Conservation (phyloP, 208 protist genomes). For the Trypanosoma vivax region DNA sequence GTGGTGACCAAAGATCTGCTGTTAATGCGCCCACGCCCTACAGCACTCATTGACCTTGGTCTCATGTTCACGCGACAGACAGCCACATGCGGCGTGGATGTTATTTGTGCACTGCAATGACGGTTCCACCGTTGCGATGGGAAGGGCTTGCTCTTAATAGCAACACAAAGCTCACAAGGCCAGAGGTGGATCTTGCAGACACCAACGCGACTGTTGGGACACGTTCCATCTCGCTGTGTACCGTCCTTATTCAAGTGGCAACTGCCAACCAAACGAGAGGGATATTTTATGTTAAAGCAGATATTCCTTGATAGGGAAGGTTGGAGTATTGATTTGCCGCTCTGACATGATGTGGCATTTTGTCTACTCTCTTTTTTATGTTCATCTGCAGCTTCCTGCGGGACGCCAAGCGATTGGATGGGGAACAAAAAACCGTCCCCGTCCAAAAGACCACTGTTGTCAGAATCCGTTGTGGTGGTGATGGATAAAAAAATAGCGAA, state of each 20-base stretch:
- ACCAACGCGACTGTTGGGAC: neutral
- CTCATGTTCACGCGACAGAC: constrained; percentile 21
- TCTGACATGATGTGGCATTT: no score
- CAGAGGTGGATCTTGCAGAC: no score
- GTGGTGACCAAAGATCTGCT: constrained; percentile 13
- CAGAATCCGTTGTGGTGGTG: no score
- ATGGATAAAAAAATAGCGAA: constrained; percentile 12
- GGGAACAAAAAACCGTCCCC: constrained; percentile 15
- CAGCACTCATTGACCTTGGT: constrained; percentile 3
- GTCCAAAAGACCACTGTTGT: constrained; percentile 3
- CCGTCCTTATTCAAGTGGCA: neutral
- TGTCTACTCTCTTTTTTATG: no score
- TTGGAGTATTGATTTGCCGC: no score
- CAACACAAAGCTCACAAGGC: constrained; percentile 15
- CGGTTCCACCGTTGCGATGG: neutral
- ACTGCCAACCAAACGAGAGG: no score
- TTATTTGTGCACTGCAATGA: constrained; percentile 7
- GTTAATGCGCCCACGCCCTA: constrained; percentile 14
- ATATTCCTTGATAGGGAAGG: no score
- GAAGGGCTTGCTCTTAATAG: neutral
- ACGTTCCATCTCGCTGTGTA: neutral
- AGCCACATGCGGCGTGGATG: constrained; percentile 4
- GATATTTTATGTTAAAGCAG: no score
- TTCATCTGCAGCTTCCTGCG: no score
- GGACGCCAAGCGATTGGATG: no score